Evolutionary conservation across 805 yeast genomes (phyloP), one percentile per base, ranked within the genome.

Genomic region (Teunomyces cretensis): DNA sequence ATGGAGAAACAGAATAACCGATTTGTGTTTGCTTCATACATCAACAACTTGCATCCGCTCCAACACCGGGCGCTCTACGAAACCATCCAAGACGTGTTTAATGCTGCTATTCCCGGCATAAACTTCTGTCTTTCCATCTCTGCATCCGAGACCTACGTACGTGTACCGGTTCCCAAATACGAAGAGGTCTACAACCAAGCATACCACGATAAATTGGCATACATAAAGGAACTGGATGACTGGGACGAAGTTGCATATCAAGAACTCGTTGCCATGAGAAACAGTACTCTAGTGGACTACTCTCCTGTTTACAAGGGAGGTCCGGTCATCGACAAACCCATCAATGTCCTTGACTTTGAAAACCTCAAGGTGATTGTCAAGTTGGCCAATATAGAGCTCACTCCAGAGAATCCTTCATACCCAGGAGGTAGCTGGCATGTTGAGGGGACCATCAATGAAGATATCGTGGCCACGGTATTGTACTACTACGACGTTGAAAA

Each of bases 391-490:
- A 71, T 72, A 38, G 67, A 65, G 42, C 53, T 72, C 41, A 67
- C 72, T 2, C 75, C 76, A 0, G 73, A 70, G 35, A 64, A 61
- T 26, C 71, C 75, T 1, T 41, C 41, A 2, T 72, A 70, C 42
- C 42, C 49, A 1, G 76, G 76, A 3, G 75, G 75, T 0, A 48
- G 68, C 1, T 72, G 76, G 75, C 76, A 71, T 44, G 63, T 70
- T 1, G 75, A 72, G 50, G 76, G 76, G 0, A 57, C 70, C 6
- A 59, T 61, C 19, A 66, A 65, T 46, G 76, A 72, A 51, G 66
- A 68, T 45, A 70, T 72, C 37, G 66, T 71, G 4, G 75, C 75
- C 2, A 69, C 74, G 2, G 56, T 64, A 2, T 50, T 70, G 26
- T 71, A 69, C 51, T 72, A 70, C 49, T 70, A 70, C 44, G 75